These are phyloP conservation scores for Farysia itapuensis DNA, from an alignment of 1,284 basidiomycete genomes.

Conservation along the genomic window DNA sequence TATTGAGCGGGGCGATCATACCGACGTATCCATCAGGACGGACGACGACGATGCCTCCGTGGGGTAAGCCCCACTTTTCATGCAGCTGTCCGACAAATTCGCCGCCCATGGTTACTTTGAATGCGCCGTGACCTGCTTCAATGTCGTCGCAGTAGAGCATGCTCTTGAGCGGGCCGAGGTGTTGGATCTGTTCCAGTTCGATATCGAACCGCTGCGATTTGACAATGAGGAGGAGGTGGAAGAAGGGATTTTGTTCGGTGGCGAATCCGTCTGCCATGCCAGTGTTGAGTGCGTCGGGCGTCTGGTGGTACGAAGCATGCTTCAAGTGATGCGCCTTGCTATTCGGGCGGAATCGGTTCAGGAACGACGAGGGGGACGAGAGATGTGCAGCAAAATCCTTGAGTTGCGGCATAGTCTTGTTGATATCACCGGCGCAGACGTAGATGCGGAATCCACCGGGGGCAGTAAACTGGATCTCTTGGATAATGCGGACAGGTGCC, in stretches of 20 bases:
- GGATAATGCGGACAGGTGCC: slow-evolving; percentile 70
- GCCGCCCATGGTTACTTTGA: slow-evolving; percentile 56
- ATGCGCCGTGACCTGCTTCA: slow-evolving; percentile 61
- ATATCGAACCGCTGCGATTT: slow-evolving; percentile 50
- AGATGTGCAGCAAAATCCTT: slow-evolving; percentile 34
- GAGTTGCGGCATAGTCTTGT: slow-evolving; percentile 28
- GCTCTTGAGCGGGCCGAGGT: slow-evolving; percentile 59
- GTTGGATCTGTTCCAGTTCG: slow-evolving; percentile 52
- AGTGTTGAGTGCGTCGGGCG: slow-evolving; percentile 38
- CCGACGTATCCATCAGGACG: slow-evolving; percentile 77
- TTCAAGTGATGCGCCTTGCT: slow-evolving; percentile 22
- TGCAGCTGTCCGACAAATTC: slow-evolving; percentile 61
- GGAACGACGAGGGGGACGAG: slow-evolving; percentile 37
- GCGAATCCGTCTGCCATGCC: slow-evolving; percentile 45
- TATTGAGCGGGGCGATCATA: slow-evolving; percentile 65
- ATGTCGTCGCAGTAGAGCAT: slow-evolving; percentile 64
- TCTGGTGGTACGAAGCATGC: slow-evolving; percentile 33
- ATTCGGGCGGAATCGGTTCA: slow-evolving; percentile 43
- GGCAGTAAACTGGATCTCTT: slow-evolving; percentile 69
- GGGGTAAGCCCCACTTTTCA: slow-evolving; percentile 64
- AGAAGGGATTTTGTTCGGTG: slow-evolving; percentile 56
- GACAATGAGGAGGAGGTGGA: slow-evolving; percentile 56
- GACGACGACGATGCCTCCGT: slow-evolving; percentile 69
- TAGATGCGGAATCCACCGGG: slow-evolving; percentile 71
- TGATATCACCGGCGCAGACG: slow-evolving; percentile 69